Evolutionary conservation across 139 green algal species (phyloP).

Genomic region (Chlamydomonas sp.): DNA sequence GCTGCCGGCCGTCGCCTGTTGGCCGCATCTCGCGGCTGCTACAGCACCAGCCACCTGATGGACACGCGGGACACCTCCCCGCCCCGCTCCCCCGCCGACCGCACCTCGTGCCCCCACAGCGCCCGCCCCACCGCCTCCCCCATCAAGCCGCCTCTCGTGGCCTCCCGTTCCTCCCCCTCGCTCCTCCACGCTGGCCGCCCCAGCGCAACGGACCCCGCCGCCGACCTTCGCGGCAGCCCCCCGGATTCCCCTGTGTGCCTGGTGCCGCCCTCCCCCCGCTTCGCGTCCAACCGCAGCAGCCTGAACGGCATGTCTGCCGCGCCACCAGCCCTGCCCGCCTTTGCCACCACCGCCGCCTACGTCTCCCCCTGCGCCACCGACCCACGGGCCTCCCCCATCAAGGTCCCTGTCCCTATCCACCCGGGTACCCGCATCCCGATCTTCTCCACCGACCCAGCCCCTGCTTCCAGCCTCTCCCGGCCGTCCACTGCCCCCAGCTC

Average conservation of each 20-base stretch:
- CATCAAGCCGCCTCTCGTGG: constrained; percentile 10
- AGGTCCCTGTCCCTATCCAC: neutral
- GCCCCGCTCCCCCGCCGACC: constrained; percentile 16
- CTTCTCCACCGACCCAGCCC: too few species aligned
- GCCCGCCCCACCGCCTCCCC: constrained; percentile 4
- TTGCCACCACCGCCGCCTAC: neutral
- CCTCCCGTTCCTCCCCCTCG: neutral
- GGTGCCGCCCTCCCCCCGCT: too few species aligned
- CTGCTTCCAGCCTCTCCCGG: neutral
- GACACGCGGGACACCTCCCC: neutral
- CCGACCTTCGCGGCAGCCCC: neutral
- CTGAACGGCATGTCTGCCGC: too few species aligned
- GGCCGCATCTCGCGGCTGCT: too few species aligned
- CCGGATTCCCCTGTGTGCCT: neutral
- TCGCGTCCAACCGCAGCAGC: too few species aligned
- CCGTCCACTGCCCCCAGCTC: too few species aligned
- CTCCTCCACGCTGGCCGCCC: neutral
- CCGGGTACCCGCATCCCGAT: neutral
- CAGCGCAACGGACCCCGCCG: neutral
- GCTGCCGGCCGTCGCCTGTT: too few species aligned
- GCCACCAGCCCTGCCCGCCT: too few species aligned
- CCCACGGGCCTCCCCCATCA: constrained; percentile 24
- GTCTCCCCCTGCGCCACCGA: constrained; percentile 4
- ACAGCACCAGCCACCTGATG: too few species aligned
- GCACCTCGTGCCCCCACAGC: neutral